Evolutionary conservation across 2,329 filamentous ascomycete genomes (phyloP).

Genomic region (Ophiosphaerella herpotricha): DNA sequence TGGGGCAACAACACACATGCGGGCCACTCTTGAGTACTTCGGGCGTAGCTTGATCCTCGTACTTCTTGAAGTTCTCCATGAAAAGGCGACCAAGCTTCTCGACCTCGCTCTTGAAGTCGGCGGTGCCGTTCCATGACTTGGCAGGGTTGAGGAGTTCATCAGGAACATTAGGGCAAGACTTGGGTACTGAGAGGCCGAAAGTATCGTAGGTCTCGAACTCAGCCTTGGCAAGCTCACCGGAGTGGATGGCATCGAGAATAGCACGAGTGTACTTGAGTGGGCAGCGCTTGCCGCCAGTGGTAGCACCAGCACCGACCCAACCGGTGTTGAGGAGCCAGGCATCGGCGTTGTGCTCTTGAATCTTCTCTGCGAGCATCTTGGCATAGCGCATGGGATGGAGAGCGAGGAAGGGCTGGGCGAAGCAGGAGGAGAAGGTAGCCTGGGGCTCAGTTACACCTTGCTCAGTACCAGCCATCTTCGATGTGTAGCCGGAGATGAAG

Average conservation of each 20-base stretch:
- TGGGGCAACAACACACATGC: slow-evolving; percentile 46
- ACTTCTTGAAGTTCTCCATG: slow-evolving; percentile 98
- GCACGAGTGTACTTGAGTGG: slow-evolving; percentile 98
- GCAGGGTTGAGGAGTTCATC: slow-evolving; percentile 92
- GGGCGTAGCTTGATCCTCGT: slow-evolving; percentile 71
- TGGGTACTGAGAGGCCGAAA: slow-evolving; percentile 97
- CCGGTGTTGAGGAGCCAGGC: slow-evolving; percentile 99
- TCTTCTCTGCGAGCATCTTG: slow-evolving; percentile 98
- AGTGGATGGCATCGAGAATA: slow-evolving; percentile 98
- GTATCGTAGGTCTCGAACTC: slow-evolving; percentile 95
- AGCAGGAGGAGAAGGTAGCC: slow-evolving; percentile 98
- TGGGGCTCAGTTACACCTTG: slow-evolving; percentile 96
- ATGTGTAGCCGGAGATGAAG: slow-evolving; percentile 99
- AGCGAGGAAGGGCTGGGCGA: slow-evolving; percentile 97
- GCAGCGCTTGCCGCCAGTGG: slow-evolving; percentile 90
- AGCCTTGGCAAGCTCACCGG: slow-evolving; percentile 86
- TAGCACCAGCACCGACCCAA: slow-evolving; percentile 90
- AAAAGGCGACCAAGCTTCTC: slow-evolving; percentile 89
- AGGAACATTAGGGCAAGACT: slow-evolving; percentile 84
- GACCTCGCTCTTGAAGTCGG: slow-evolving; percentile 85
- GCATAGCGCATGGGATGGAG: slow-evolving; percentile 99
- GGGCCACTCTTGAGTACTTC: slow-evolving; percentile 55
- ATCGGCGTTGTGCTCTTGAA: slow-evolving; percentile 90
- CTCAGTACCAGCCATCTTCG: slow-evolving; percentile 99
- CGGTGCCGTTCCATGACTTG: slow-evolving; percentile 84